These are phyloP conservation scores for Diaporthe velutina DNA, from an alignment of 2,329 filamentous ascomycete genomes.

Conservation along the genomic window DNA sequence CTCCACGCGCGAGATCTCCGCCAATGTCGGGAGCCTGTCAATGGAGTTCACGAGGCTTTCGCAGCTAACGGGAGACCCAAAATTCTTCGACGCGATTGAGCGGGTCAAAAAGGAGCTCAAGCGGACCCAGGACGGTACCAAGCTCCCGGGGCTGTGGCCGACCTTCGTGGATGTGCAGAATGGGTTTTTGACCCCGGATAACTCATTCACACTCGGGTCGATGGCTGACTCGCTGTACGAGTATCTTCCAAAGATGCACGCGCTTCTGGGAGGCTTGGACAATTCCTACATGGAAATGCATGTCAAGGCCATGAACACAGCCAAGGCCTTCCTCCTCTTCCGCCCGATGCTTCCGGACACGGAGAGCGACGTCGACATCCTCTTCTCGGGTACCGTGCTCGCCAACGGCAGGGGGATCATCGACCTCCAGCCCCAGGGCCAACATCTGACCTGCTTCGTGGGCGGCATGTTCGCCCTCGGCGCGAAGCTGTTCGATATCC, in stretches of 20 bases:
- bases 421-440: constrained; percentile 51
- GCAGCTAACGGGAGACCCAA: constrained; percentile 78
- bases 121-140: constrained; percentile 74
- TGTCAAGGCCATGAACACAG: constrained; percentile 70
- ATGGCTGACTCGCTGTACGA: constrained; percentile 67
- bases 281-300: constrained; percentile 76
- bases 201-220: constrained; percentile 59
- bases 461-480: constrained; percentile 60
- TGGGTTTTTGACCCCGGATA: constrained; percentile 57
- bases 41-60: constrained; percentile 82
- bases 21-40: constrained; percentile 73
- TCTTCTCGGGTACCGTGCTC: constrained; percentile 65
- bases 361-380: constrained; percentile 61
- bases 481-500: constrained; percentile 51
- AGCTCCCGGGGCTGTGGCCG: constrained; percentile 81
- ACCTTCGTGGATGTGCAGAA: constrained; percentile 71
- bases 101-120: constrained; percentile 79
- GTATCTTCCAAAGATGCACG: constrained; percentile 70
- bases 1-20: constrained; percentile 54
- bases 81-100: constrained; percentile 82
- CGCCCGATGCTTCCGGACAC: constrained; percentile 73
- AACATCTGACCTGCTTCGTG: constrained; percentile 58
- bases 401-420: constrained; percentile 44
- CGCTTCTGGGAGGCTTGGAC: constrained; percentile 75
- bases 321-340: constrained; percentile 74